Base-by-base conservation (phyloP, 2,329 filamentous ascomycete species). In the Aspergillus sp. region DNA sequence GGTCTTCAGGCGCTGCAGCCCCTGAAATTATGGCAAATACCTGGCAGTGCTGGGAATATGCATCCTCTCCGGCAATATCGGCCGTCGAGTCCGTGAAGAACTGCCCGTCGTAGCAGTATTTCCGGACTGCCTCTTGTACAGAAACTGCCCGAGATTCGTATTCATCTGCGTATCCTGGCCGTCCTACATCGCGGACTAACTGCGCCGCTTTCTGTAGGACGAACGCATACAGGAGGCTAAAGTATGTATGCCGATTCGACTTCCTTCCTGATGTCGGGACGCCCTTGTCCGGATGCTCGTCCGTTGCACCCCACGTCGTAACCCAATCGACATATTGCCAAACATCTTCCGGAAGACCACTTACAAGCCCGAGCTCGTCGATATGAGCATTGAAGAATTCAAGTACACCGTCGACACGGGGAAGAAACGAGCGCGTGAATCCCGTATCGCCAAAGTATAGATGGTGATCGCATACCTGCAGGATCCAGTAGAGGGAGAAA, bases 231-330 rank as follows among this genome's bases (percentile, higher is more conserved):
- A 79, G 62, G 65, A 76, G 63, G 50, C 71, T 78, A 59, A 73
- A 74, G 55, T 77, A 79, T 0, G 77, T 77, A 42, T 76, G 73
- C 3, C 69, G 54, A 48, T 77, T 77, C 2, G 73, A 70, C 12
- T 63, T 64, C 8, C 72, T 64, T 4, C 72, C 75, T 0, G 75
- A 71, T 0, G 72, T 73, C 0, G 77, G 76, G 0, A 78, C 75
- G 3, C 77, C 77, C 46, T 75, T 75, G 33, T 74, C 71, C 0
- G 66, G 70, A 55, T 73, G 69, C 4, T 65, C 61, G 4, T 63
- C 62, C 1, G 67, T 70, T 2, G 66, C 64, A 20, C 62, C 65
- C 71, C 71, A 74, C 2, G 64, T 70, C 5, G 66, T 64, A 6
- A 70, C 71, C 71, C 71, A 73, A 57, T 74, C 72, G 15, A 73